A percentile compares a stretch with the other conserved stretches of the same genome.
phyloP scores from a whole-genome alignment of 352 stramenopile species.

The Ophiocytium majus region DNA sequence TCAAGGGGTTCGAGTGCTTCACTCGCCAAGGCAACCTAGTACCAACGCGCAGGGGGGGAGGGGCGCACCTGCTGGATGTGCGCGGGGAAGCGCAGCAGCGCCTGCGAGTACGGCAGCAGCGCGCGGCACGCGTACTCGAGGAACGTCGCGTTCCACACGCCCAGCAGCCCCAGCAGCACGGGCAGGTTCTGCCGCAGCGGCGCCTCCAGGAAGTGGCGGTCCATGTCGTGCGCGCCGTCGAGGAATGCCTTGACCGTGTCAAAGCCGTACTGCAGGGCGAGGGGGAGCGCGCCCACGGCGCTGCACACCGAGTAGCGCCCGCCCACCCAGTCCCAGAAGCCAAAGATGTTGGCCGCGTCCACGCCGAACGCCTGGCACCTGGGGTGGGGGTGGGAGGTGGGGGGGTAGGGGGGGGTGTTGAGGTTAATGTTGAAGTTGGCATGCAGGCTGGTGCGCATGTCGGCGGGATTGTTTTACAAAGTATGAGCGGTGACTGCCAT shows the following conservation, averaged over 20 bases:
- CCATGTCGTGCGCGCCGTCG: conserved; percentile 90
- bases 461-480: too few relatives aligned
- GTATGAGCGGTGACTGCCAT: too few relatives aligned
- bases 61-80: conserved; percentile 78
- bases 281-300: conserved; percentile 89
- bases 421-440: not conserved
- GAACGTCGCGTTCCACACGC: conserved; percentile 98
- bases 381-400: too few relatives aligned
- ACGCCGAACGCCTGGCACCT: conserved; percentile 71
- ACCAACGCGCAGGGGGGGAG: not conserved
- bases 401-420: not conserved
- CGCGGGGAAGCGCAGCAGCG: conserved; percentile 90
- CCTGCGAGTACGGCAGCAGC: conserved; percentile 85
- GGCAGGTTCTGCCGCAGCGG: conserved; percentile 90
- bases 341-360: conserved; percentile 85
- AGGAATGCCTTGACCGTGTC: conserved; percentile 86
- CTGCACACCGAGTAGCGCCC: conserved; percentile 95
- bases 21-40: too few relatives aligned
- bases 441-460: too few relatives aligned
- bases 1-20: too few relatives aligned
- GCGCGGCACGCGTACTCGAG: conserved; percentile 85
- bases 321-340: conserved; percentile 98
- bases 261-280: conserved; percentile 91
- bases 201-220: conserved; percentile 90
- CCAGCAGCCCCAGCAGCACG: conserved; percentile 92